These are phyloP conservation scores for Pseudogymnoascus sp. DNA, from an alignment of 2,329 filamentous ascomycete genomes.

Conservation along the genomic window DNA sequence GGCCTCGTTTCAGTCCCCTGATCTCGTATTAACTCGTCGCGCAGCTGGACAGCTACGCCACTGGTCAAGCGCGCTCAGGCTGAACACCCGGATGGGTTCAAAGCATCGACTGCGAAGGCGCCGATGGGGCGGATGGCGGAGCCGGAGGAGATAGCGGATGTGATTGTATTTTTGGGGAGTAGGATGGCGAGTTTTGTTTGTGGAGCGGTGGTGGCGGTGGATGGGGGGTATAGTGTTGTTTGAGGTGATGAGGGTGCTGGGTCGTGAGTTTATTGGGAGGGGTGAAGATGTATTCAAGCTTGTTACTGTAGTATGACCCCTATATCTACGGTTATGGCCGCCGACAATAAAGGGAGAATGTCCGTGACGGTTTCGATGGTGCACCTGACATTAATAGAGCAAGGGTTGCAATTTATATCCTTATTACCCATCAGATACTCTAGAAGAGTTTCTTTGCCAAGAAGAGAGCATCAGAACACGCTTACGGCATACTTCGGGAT, in stretches of 20 bases:
- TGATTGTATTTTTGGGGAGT: conserved; percentile 42
- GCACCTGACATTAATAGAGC: too few species aligned
- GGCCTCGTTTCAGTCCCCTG: background rate
- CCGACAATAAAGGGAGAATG: too few species aligned
- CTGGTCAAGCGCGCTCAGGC: conserved; percentile 26
- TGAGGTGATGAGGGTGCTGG: background rate
- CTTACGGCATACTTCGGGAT: too few species aligned
- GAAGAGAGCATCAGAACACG: too few species aligned
- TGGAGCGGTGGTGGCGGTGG: conserved; percentile 38
- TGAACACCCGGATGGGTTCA: conserved; percentile 15
- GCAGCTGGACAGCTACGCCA: conserved; percentile 35
- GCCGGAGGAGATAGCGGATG: conserved; percentile 46
- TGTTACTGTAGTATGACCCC: too few species aligned
- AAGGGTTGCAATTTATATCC: too few species aligned
- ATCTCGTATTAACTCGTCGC: conserved; percentile 16
- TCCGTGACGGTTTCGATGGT: too few species aligned
- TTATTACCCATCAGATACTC: too few species aligned
- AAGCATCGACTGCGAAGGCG: conserved; percentile 34
- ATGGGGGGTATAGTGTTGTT: conserved; percentile 34
- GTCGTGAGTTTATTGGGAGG: background rate
- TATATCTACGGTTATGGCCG: background rate
- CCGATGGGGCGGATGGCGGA: conserved; percentile 39
- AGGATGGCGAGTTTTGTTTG: conserved; percentile 45
- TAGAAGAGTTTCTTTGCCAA: too few species aligned
- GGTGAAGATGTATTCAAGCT: background rate